Evolutionary conservation across 306 rosid genomes (phyloP).

Genomic region (Heteromeles arbutifolia): DNA sequence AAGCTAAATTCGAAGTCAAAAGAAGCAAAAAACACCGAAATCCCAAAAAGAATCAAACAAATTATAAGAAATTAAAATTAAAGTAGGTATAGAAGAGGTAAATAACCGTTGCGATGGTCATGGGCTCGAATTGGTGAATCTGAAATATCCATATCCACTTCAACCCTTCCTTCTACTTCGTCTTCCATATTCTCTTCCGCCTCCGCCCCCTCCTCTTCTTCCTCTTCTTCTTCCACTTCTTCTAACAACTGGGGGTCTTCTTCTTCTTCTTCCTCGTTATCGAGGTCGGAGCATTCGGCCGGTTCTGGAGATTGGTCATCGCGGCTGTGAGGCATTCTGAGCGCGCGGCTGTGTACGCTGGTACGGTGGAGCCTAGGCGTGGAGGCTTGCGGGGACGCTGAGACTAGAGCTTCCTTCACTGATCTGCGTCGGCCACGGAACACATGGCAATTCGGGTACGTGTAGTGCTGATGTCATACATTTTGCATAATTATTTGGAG

Average conservation of each 20-base stretch:
- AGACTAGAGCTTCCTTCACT: neutral
- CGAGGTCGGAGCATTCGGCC: slow-evolving; percentile 1
- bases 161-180: neutral
- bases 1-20: neutral
- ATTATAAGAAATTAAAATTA: neutral
- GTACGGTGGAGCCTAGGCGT: neutral
- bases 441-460: neutral
- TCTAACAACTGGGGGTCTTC: neutral
- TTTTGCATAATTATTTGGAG: neutral
- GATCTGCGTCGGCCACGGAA: neutral
- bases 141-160: slow-evolving; percentile 14
- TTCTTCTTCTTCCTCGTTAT: slow-evolving; percentile 1
- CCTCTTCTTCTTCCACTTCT: neutral
- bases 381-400: neutral
- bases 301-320: slow-evolving; percentile 14
- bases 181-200: neutral
- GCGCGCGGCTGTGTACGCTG: neutral
- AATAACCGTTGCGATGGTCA: slow-evolving; percentile 24
- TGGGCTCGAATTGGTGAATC: slow-evolving; percentile 18
- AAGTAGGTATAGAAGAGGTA: neutral
- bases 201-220: neutral
- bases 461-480: neutral
- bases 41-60: neutral
- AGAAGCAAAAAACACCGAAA: neutral
- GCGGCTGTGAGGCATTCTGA: neutral